Evolutionary conservation across 306 rosid species (phyloP).

Genomic region (Vigna angularis): DNA sequence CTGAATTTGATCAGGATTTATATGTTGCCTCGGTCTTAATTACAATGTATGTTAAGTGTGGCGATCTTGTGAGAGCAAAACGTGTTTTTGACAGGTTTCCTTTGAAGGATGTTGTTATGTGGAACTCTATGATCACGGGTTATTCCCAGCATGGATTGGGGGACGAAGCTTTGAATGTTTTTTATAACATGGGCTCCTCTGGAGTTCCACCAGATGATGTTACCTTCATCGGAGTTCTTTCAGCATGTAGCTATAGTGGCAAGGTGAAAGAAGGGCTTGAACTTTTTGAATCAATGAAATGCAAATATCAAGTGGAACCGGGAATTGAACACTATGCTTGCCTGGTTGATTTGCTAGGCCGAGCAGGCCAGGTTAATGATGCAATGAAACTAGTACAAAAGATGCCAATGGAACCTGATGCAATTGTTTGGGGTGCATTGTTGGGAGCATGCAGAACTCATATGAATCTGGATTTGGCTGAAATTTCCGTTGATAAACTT

Average conservation of each 20-base stretch:
- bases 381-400: conserved; percentile 62
- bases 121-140: conserved; percentile 76
- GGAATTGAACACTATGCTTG: conserved; percentile 67
- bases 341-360: conserved; percentile 72
- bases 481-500: conserved; percentile 66
- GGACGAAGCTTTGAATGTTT: conserved; percentile 58
- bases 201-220: conserved; percentile 58
- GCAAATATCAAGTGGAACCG: conserved; percentile 59
- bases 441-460: conserved; percentile 65
- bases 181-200: conserved; percentile 58
- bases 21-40: conserved; percentile 61
- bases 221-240: conserved; percentile 71
- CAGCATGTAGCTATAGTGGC: conserved; percentile 71
- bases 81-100: conserved; percentile 54
- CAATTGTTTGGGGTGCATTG: conserved; percentile 70
- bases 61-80: conserved; percentile 61
- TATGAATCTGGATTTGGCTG: conserved; percentile 62
- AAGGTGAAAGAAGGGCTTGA: conserved; percentile 58
- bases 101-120: conserved; percentile 63
- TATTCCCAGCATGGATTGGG: conserved; percentile 74
- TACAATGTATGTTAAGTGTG: conserved; percentile 71
- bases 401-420: conserved; percentile 74
- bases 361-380: conserved; percentile 62
- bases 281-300: conserved; percentile 56
- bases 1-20: conserved; percentile 54